phyloP scores from a whole-genome alignment of 768 basidiomycete genomes.

The Termitomyces eurrhizus region DNA sequence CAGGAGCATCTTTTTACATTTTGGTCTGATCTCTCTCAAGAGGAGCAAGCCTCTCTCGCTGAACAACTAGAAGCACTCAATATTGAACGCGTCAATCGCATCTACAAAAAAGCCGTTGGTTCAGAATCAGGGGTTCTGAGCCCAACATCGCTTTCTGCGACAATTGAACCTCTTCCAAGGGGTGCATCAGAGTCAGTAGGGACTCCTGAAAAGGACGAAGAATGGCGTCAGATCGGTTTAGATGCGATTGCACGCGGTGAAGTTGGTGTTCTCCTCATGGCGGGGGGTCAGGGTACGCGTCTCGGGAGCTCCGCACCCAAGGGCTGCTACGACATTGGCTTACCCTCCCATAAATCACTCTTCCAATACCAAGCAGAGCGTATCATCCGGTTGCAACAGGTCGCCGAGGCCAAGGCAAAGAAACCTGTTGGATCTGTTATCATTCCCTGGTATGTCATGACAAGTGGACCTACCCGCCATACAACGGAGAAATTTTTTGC shows the following conservation, averaged over 20 bases:
- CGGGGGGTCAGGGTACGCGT: constrained; percentile 95
- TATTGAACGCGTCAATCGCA: constrained; percentile 86
- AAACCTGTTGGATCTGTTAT: constrained; percentile 59
- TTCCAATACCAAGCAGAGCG: constrained; percentile 99
- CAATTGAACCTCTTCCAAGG: constrained; percentile 79
- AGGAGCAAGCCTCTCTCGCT: constrained; percentile 60
- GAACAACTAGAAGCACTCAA: constrained; percentile 78
- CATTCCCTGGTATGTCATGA: constrained; percentile 99
- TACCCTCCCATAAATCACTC: constrained; percentile 89
- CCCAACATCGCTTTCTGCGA: constrained; percentile 30
- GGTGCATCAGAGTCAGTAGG: constrained; percentile 65
- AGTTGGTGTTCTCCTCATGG: constrained; percentile 96
- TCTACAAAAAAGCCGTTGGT: constrained; percentile 73
- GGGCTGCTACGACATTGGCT: constrained; percentile 96
- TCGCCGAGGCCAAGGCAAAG: constrained; percentile 57
- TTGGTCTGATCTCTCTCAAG: constrained; percentile 66
- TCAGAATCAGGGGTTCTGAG: constrained; percentile 49
- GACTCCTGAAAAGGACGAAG: constrained; percentile 48
- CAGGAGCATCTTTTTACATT: constrained; percentile 91
- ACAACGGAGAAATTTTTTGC: constrained; percentile 86
- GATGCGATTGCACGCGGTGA: constrained; percentile 75
- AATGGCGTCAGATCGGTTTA: constrained; percentile 80
- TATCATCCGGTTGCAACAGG: constrained; percentile 74
- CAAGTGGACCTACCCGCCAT: constrained; percentile 88
- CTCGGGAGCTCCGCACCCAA: constrained; percentile 92